Base-by-base conservation (phyloP, 176 grass and related monocot genomes). In the Bothriochloa decipiens region DNA sequence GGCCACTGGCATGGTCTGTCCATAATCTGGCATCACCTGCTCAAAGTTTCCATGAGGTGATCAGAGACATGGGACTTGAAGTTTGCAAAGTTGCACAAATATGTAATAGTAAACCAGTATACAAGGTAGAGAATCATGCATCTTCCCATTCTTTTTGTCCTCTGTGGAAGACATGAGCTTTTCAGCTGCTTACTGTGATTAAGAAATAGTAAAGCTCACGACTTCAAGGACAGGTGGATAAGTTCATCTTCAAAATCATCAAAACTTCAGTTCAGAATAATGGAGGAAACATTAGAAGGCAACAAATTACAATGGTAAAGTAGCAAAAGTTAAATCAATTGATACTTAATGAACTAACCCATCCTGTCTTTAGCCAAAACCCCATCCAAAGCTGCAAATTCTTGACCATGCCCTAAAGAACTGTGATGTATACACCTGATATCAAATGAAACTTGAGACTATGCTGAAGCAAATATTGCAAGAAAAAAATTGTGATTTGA, bases 141-240 rank as follows among this genome's bases (percentile, higher is more conserved):
- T 82, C 76, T 86, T 81, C 65, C 41, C 80, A 55, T 57, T 33
- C 78, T 87, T 82, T 62, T 17, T 43, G 78, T 17, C 58, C 70
- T 41, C 29, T 73, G 40, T 77, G 17, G 22, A 90, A 83, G 65
- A 70, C 82, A 81, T 69, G 77, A 77, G 52, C 72, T 86, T 92
- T 85, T 70, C 74, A 46, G 25, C 65, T 77, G 57, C 72, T 72
- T 88, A 83, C 64, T 81, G 85, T 88, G 75, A 69, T 74, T 67
- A 85, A 77, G 78, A 33, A 81, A 33, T 55, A 82, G 52, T 64
- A 61, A 41, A 79, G 71, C 82, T 87, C 85, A 86, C 77, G 58
- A 86, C 90, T 86, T 90, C 84, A 90, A 86, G 55, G 61, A 86
- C 78, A 88, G 58, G 75, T 78, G 14, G 58, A 83, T 27, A 87